phyloP scores from a whole-genome alignment of 192 early-diverging fungal species.

The Chytriomyces sp. region DNA sequence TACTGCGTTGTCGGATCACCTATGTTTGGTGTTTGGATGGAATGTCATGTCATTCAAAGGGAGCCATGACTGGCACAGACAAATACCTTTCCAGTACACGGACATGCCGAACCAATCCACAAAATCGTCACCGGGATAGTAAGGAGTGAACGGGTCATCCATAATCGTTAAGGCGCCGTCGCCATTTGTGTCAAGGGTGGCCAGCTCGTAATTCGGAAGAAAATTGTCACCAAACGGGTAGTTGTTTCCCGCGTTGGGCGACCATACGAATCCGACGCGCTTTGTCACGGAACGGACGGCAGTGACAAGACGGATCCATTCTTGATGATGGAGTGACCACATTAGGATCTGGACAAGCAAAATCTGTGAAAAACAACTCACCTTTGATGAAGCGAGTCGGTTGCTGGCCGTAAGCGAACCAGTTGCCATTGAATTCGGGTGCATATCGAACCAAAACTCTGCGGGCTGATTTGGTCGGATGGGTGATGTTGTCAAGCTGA shows the following conservation, averaged over 20 bases:
- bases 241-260: constrained; percentile 38
- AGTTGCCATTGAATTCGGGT: constrained; percentile 52
- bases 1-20: background rate
- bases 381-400: constrained; percentile 4
- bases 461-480: constrained; percentile 30
- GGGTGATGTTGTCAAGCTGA: constrained; percentile 33
- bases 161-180: constrained; percentile 34
- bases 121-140: constrained; percentile 48
- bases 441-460: constrained; percentile 43
- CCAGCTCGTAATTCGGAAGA: constrained; percentile 19
- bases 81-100: constrained; percentile 24
- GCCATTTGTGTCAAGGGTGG: constrained; percentile 49
- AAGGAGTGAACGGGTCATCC: constrained; percentile 54
- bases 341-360: no score
- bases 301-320: constrained; percentile 27
- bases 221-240: constrained; percentile 40
- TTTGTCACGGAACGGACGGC: constrained; percentile 33
- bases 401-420: constrained; percentile 16
- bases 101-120: constrained; percentile 33
- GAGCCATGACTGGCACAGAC: no score
- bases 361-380: background rate
- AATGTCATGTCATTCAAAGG: no score
- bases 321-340: no score
- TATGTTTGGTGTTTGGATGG: no score
- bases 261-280: constrained; percentile 41